phyloP scores from a whole-genome alignment of 2,329 filamentous ascomycete genomes.

The Sordariomycetes sp. region DNA sequence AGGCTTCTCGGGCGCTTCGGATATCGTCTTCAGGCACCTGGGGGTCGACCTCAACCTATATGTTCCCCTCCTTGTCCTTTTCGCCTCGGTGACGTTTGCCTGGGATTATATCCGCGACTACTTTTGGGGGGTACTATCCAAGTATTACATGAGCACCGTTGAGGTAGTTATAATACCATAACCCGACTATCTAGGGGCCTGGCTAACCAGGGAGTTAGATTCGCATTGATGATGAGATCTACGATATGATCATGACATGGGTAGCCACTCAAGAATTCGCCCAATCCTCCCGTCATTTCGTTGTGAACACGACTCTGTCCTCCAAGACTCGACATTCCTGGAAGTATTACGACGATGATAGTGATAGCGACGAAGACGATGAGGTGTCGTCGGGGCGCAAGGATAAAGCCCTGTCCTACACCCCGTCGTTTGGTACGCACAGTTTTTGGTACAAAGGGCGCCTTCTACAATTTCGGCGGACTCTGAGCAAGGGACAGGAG shows the following conservation, averaged over 20 bases:
- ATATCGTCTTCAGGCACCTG: slow-evolving; percentile 38
- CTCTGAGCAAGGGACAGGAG: slow-evolving; percentile 29
- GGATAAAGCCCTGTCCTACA: slow-evolving; percentile 36
- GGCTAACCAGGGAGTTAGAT: slow-evolving; percentile 18
- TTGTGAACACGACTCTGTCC: slow-evolving; percentile 50
- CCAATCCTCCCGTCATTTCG: slow-evolving; percentile 43
- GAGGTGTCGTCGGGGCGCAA: slow-evolving; percentile 8
- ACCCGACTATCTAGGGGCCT: neutral
- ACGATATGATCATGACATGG: slow-evolving; percentile 61
- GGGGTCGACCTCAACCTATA: slow-evolving; percentile 50
- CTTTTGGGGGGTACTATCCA: slow-evolving; percentile 31
- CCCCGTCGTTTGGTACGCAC: slow-evolving; percentile 53
- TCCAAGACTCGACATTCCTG: slow-evolving; percentile 33
- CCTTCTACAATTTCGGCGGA: slow-evolving; percentile 43
- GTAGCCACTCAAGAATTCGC: slow-evolving; percentile 49
- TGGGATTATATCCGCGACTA: slow-evolving; percentile 39
- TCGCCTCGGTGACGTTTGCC: slow-evolving; percentile 32
- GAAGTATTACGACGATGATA: slow-evolving; percentile 28
- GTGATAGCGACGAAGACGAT: slow-evolving; percentile 24
- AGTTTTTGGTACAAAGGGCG: slow-evolving; percentile 54
- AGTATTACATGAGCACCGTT: slow-evolving; percentile 50
- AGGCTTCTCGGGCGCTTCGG: slow-evolving; percentile 45
- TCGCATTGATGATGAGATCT: slow-evolving; percentile 57
- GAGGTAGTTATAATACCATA: slow-evolving; percentile 19
- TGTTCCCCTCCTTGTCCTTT: slow-evolving; percentile 39